phyloP scores from a whole-genome alignment of 2,329 filamentous ascomycete species.

The Claviceps cyperi region DNA sequence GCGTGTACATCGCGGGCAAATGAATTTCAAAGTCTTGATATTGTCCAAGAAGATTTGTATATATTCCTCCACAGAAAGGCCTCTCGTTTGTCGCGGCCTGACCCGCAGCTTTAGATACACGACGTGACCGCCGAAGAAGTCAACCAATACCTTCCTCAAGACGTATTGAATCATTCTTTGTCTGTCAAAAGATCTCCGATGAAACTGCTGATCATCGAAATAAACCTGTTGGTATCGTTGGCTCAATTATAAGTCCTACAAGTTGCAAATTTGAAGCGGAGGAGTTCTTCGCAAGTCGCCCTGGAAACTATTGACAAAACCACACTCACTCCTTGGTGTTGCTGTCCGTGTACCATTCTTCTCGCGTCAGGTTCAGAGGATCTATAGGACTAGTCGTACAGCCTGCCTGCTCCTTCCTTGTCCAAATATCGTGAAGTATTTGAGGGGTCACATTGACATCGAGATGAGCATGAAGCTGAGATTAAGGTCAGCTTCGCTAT shows the following conservation, averaged over 20 bases:
- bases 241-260: too few relatives aligned
- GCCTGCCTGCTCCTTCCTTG: constrained; percentile 37
- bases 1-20: constrained; percentile 35
- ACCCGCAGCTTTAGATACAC: constrained; percentile 69
- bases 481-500: not conserved
- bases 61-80: constrained; percentile 48
- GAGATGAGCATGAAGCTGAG: constrained; percentile 64
- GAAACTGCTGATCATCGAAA: constrained; percentile 63
- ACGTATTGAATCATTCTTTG: constrained; percentile 40
- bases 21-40: constrained; percentile 37
- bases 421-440: constrained; percentile 63
- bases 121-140: constrained; percentile 58
- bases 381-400: constrained; percentile 43
- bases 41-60: constrained; percentile 49
- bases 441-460: constrained; percentile 62
- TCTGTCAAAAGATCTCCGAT: constrained; percentile 65
- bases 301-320: not conserved
- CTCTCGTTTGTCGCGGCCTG: constrained; percentile 52
- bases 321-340: constrained; percentile 49
- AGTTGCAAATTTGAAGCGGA: too few relatives aligned
- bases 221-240: constrained; percentile 40
- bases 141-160: constrained; percentile 47
- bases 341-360: constrained; percentile 52
- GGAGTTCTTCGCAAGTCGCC: not conserved
- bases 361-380: constrained; percentile 53